Evolutionary conservation across 2,329 filamentous ascomycete species (phyloP).

Genomic region (Xylariaceae sp.): DNA sequence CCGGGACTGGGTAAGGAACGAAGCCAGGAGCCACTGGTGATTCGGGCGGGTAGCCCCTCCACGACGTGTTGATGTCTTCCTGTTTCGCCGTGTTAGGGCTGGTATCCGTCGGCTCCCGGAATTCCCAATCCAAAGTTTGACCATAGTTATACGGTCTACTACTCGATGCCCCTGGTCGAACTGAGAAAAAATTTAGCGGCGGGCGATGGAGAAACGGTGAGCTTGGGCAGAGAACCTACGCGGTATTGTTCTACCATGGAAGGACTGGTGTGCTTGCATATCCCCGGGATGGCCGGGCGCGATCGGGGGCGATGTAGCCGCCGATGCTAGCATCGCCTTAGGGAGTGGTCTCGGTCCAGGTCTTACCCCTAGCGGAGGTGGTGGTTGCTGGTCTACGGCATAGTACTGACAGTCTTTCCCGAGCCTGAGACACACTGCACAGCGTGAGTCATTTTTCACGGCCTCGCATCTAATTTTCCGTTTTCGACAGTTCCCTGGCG

Average conservation of each 20-base stretch:
- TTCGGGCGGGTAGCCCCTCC: slow-evolving; percentile 58
- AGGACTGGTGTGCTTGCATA: slow-evolving; percentile 53
- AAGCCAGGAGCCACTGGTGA: slow-evolving; percentile 58
- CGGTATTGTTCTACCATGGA: slow-evolving; percentile 51
- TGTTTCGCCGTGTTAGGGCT: slow-evolving; percentile 48
- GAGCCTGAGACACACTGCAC: slow-evolving; percentile 89
- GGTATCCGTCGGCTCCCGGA: slow-evolving; percentile 55
- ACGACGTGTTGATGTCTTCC: slow-evolving; percentile 52
- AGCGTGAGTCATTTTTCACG: slow-evolving; percentile 76
- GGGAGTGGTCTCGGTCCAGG: slow-evolving; percentile 40
- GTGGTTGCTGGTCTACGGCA: slow-evolving; percentile 78
- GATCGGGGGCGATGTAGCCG: slow-evolving; percentile 17
- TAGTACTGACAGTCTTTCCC: slow-evolving; percentile 95
- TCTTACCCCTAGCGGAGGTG: slow-evolving; percentile 51
- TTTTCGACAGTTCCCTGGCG: slow-evolving; percentile 82
- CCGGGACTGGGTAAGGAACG: slow-evolving; percentile 55
- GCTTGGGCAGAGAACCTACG: slow-evolving; percentile 46
- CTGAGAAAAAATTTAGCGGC: no score
- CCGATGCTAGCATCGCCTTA: slow-evolving; percentile 20
- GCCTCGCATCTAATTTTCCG: slow-evolving; percentile 93
- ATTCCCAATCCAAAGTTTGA: slow-evolving; percentile 47
- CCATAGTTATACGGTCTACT: slow-evolving; percentile 49
- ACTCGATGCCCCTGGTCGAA: slow-evolving; percentile 44
- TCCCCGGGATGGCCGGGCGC: slow-evolving; percentile 46
- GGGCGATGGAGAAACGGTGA: slow-evolving; percentile 5